phyloP scores from a whole-genome alignment of 768 basidiomycete species.

The Mycena epipterygia region DNA sequence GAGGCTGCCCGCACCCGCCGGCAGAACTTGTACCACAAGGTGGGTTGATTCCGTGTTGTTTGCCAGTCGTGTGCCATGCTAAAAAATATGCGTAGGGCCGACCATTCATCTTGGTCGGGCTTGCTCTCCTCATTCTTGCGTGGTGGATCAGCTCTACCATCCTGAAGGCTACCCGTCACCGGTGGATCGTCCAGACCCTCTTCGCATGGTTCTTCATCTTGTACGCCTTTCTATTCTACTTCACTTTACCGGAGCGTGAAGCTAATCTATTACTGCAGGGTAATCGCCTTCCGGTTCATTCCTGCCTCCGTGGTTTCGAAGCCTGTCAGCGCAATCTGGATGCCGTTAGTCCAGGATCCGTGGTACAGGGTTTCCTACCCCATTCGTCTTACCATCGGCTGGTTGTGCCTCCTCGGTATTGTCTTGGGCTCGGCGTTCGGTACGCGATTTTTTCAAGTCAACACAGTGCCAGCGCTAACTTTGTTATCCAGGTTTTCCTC shows the following conservation, averaged over 20 bases:
- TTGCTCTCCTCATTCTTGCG: slow-evolving; percentile 76
- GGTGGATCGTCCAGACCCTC: slow-evolving; percentile 88
- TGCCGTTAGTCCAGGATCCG: slow-evolving; percentile 72
- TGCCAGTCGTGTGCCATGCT: background rate
- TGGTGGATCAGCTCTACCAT: slow-evolving; percentile 91
- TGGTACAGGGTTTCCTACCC: slow-evolving; percentile 64
- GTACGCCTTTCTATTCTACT: slow-evolving; percentile 53
- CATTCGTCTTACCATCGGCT: slow-evolving; percentile 76
- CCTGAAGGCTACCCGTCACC: slow-evolving; percentile 75
- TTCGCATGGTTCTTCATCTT: slow-evolving; percentile 88
- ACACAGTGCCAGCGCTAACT: background rate
- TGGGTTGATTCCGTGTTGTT: slow-evolving; percentile 12
- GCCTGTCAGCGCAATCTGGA: slow-evolving; percentile 83
- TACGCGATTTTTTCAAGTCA: background rate
- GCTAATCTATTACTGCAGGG: slow-evolving; percentile 50
- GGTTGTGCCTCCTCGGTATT: slow-evolving; percentile 81
- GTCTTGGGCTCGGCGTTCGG: slow-evolving; percentile 92
- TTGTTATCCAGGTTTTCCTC: slow-evolving; percentile 56
- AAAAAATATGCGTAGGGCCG: slow-evolving; percentile 39
- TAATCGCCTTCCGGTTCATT: slow-evolving; percentile 89
- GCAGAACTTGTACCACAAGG: slow-evolving; percentile 39
- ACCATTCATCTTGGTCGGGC: slow-evolving; percentile 61
- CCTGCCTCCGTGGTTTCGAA: slow-evolving; percentile 77
- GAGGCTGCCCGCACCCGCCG: slow-evolving; percentile 29
- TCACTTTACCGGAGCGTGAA: background rate